A percentile compares a stretch with the other conserved stretches of the same genome.
Evolutionary conservation across 305 asterid species (phyloP).

Genomic region (Fraxinus baroniana): DNA sequence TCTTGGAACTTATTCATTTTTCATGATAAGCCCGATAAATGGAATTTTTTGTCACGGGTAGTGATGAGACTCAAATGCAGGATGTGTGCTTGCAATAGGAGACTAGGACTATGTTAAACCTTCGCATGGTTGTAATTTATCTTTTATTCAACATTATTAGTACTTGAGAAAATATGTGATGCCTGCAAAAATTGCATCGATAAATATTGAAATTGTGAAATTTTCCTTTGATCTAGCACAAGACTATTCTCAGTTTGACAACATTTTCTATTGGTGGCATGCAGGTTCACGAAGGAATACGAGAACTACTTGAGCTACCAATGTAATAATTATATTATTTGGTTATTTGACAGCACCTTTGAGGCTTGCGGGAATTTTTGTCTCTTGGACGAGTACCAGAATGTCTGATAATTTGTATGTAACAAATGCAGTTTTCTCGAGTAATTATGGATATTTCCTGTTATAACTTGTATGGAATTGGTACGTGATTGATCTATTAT

Average conservation of each 20-base stretch:
- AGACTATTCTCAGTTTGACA: background rate
- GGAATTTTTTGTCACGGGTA: background rate
- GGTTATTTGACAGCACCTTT: background rate
- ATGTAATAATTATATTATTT: constrained; percentile 1
- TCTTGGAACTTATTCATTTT: background rate
- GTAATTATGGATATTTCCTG: background rate
- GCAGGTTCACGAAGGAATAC: constrained; percentile 78
- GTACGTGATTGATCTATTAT: background rate
- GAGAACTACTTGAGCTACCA: constrained; percentile 69
- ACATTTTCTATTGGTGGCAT: constrained; percentile 17
- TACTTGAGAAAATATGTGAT: background rate
- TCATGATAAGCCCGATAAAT: background rate
- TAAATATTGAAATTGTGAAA: background rate
- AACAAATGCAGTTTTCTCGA: constrained; percentile 26
- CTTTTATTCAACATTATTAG: background rate
- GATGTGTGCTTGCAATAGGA: background rate
- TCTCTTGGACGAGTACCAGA: background rate
- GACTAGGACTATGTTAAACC: background rate
- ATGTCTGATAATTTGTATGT: background rate
- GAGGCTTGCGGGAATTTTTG: background rate
- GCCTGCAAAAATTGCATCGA: background rate
- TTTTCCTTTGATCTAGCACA: background rate
- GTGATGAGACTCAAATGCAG: background rate
- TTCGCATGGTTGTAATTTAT: background rate
- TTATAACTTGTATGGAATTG: background rate